Percentiles rank a stretch among this genome's conserved stretches.
phyloP scores from a whole-genome alignment of 202 grass and related monocot genomes.

The Musa balbisiana region DNA sequence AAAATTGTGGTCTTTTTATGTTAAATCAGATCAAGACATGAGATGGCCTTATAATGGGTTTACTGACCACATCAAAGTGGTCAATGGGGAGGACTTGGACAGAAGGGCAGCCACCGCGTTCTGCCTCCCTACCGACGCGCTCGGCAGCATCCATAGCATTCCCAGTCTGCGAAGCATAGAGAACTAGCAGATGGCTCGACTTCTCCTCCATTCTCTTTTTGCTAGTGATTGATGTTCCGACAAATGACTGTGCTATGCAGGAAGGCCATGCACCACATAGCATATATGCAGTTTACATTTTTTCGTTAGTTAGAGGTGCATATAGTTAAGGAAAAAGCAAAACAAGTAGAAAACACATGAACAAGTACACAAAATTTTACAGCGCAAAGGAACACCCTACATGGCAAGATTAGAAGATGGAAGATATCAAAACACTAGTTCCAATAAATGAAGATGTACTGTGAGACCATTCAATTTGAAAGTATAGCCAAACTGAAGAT shows the following conservation, averaged over 20 bases:
- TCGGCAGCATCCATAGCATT: constrained; percentile 76
- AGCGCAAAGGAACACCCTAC: too few relatives aligned
- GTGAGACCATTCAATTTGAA: too few relatives aligned
- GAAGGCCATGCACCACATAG: background rate
- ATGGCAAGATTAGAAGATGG: too few relatives aligned
- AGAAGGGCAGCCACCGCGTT: constrained; percentile 65
- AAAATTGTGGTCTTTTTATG: background rate
- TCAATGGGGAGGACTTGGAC: constrained; percentile 69
- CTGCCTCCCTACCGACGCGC: constrained; percentile 60
- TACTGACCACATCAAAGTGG: constrained; percentile 51
- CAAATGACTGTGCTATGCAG: too few relatives aligned
- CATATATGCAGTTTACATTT: background rate
- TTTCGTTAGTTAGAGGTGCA: too few relatives aligned
- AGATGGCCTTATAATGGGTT: background rate
- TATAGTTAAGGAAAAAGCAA: too few relatives aligned
- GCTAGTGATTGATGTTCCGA: background rate
- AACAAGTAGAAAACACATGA: too few relatives aligned
- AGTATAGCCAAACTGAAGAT: too few relatives aligned
- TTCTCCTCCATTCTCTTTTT: constrained; percentile 2
- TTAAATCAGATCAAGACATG: background rate
- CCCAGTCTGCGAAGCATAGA: constrained; percentile 72
- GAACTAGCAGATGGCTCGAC: constrained; percentile 41
- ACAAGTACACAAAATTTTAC: too few relatives aligned
- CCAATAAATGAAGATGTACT: too few relatives aligned
- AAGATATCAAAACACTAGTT: too few relatives aligned